Conservation (phyloP, 1,284 basidiomycete genomes). For the Puccinia hordei region DNA sequence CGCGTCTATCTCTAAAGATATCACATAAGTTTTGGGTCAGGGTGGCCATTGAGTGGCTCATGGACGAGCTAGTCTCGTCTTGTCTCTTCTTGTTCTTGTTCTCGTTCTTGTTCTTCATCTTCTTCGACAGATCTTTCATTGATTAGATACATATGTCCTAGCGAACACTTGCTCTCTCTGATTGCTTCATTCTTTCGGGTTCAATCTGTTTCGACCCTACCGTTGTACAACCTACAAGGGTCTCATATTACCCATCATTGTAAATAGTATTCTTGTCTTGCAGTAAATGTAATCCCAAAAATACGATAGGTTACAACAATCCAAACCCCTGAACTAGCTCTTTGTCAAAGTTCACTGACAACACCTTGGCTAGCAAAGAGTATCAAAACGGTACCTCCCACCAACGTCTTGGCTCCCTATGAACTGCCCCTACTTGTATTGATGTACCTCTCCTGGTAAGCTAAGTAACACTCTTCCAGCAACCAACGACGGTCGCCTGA, state of each 20-base stretch:
- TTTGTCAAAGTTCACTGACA: too few species aligned
- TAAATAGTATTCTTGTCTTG: constrained; percentile 15
- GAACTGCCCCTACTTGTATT: too few species aligned
- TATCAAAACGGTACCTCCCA: too few species aligned
- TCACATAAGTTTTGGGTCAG: not conserved
- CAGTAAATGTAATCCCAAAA: constrained; percentile 23
- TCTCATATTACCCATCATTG: not conserved
- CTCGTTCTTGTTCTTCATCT: not conserved
- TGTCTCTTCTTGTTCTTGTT: not conserved
- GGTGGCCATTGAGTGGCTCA: not conserved
- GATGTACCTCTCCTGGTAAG: too few species aligned
- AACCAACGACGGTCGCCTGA: too few species aligned
- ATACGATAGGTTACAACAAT: constrained; percentile 8
- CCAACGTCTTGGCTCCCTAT: too few species aligned
- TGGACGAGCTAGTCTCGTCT: constrained; percentile 12
- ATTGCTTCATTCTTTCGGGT: constrained; percentile 6
- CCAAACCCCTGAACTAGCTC: not conserved
- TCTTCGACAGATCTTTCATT: not conserved
- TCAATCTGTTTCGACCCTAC: not conserved
- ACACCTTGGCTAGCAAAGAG: too few species aligned
- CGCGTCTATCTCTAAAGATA: constrained; percentile 3
- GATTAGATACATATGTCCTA: not conserved
- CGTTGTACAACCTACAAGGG: not conserved
- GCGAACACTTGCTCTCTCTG: not conserved
- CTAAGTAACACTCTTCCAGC: too few species aligned